A percentile compares a stretch with the other conserved stretches of the same genome.
Evolutionary conservation across 768 basidiomycete genomes (phyloP).

Genomic region (Lentinula detonsa): DNA sequence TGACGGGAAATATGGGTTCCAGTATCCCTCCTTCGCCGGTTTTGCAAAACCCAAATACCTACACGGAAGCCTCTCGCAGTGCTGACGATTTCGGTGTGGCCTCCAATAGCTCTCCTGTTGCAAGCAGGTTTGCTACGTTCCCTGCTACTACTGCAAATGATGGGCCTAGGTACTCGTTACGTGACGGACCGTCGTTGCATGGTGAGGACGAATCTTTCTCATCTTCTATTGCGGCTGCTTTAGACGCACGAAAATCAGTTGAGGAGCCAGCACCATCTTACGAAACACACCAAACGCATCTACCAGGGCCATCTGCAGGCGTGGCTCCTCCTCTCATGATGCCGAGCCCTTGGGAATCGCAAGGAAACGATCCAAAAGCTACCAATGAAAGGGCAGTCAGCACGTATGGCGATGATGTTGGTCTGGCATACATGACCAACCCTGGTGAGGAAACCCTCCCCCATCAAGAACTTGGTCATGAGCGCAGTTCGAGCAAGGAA

Average conservation of each 20-base stretch:
- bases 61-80: slow-evolving; percentile 1
- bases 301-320: slow-evolving; percentile 35
- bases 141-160: slow-evolving; percentile 39
- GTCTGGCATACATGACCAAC: slow-evolving; percentile 33
- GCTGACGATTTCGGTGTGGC: slow-evolving; percentile 38
- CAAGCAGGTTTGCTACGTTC: slow-evolving; percentile 63
- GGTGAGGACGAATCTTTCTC: slow-evolving; percentile 25
- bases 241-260: slow-evolving; percentile 5
- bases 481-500: slow-evolving; percentile 20
- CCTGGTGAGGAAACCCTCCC: slow-evolving; percentile 21
- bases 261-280: slow-evolving; percentile 34
- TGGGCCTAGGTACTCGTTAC: slow-evolving; percentile 15
- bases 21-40: slow-evolving; percentile 10
- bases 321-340: slow-evolving; percentile 26
- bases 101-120: slow-evolving; percentile 17
- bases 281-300: slow-evolving; percentile 20
- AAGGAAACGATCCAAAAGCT: too few species aligned
- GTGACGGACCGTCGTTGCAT: slow-evolving; percentile 23
- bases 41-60: background rate
- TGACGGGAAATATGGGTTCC: slow-evolving; percentile 9
- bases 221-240: slow-evolving; percentile 32
- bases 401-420: slow-evolving; percentile 24
- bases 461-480: background rate
- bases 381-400: slow-evolving; percentile 9
- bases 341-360: background rate